Evolutionary conservation across 2,329 filamentous ascomycete genomes (phyloP).

Genomic region (Polychaeton citri): DNA sequence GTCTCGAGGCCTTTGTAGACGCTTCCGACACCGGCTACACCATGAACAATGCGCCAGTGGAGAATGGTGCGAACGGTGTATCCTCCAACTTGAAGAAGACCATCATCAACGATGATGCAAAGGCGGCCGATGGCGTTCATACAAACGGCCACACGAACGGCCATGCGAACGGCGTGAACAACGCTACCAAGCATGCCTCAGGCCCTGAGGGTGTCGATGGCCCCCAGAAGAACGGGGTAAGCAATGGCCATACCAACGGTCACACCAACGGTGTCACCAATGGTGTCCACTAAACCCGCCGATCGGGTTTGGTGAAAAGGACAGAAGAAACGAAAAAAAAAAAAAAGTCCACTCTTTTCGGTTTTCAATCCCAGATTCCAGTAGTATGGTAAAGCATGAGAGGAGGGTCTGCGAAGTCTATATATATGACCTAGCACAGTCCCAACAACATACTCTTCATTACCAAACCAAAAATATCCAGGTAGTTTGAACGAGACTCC

Average conservation of each 20-base stretch:
- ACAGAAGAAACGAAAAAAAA: no score
- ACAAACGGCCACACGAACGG: conserved; percentile 9
- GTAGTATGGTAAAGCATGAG: no score
- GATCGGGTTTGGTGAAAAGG: background rate
- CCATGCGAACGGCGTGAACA: conserved; percentile 7
- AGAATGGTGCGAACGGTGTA: conserved; percentile 13
- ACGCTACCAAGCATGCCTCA: conserved; percentile 17
- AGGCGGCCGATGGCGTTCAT: conserved; percentile 6
- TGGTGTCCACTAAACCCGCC: background rate
- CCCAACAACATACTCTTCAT: no score
- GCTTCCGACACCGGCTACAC: conserved; percentile 53
- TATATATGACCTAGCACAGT: no score
- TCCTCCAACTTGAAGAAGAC: conserved; percentile 18
- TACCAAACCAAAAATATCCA: no score
- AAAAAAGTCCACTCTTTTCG: no score
- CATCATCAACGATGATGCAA: conserved; percentile 23
- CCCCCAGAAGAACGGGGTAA: conserved; percentile 2
- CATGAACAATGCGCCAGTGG: conserved; percentile 33
- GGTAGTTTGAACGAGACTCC: no score
- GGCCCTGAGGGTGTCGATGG: conserved; percentile 19
- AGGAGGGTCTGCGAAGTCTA: no score
- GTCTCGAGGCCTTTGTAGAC: conserved; percentile 58
- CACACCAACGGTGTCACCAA: conserved; percentile 4
- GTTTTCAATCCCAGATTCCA: no score
- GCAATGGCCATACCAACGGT: conserved; percentile 7